Conservation (phyloP, 148 eudicot genomes). For the Mesembryanthemum crystallinum region DNA sequence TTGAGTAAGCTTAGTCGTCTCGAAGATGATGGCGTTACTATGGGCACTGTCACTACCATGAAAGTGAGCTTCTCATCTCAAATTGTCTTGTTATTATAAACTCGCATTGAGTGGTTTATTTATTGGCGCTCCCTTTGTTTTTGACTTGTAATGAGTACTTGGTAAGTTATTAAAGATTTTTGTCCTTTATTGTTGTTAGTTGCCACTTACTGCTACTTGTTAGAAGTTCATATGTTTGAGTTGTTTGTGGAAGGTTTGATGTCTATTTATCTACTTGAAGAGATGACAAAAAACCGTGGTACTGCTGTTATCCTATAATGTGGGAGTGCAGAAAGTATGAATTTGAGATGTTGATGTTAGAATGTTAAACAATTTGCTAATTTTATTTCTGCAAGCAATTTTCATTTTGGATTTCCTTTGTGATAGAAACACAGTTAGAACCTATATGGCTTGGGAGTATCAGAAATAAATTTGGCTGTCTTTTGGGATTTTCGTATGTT, state of each 20-base stretch:
- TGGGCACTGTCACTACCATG: slow-evolving; percentile 72
- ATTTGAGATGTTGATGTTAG: background rate
- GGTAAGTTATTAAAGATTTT: background rate
- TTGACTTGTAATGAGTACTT: slow-evolving; percentile 1
- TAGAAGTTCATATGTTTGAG: background rate
- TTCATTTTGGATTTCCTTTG: background rate
- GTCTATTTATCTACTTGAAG: background rate
- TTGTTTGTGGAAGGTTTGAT: background rate
- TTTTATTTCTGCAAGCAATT: background rate
- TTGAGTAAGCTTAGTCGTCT: slow-evolving; percentile 69
- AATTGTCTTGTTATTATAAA: background rate
- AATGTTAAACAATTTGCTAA: background rate
- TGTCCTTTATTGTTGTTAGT: too few relatives aligned
- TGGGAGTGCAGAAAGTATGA: too few relatives aligned
- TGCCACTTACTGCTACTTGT: background rate
- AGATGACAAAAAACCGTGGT: background rate
- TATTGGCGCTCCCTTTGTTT: background rate
- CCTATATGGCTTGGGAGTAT: too few relatives aligned
- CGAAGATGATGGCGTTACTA: slow-evolving; percentile 38
- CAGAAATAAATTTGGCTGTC: too few relatives aligned
- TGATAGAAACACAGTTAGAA: background rate
- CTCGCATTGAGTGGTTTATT: background rate
- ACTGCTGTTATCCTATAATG: too few relatives aligned
- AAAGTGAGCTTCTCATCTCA: slow-evolving; percentile 37
- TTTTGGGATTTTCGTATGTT: too few relatives aligned